A percentile compares a stretch with the other conserved stretches of the same genome.
Conservation (phyloP, 495 filamentous ascomycete species). For the Sporormia fimetaria region DNA sequence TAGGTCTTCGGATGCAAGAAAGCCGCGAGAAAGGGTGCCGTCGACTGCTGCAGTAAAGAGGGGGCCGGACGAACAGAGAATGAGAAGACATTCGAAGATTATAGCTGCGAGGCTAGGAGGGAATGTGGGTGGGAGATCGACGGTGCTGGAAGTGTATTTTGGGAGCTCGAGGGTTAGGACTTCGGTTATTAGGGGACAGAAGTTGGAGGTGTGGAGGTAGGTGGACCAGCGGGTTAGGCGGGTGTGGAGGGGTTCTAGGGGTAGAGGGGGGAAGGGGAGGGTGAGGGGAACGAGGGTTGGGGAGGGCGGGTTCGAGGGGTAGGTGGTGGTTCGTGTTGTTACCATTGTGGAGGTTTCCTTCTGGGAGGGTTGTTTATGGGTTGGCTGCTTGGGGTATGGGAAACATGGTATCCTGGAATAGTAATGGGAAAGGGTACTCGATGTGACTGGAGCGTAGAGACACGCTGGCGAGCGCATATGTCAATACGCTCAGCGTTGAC, state of each 20-base stretch:
- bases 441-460: too few species aligned
- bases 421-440: too few species aligned
- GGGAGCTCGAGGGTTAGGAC: background rate
- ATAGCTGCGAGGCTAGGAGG: conserved; percentile 1
- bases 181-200: background rate
- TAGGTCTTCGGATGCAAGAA: background rate
- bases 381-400: too few species aligned
- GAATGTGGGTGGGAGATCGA: too few species aligned
- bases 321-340: too few species aligned
- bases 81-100: conserved; percentile 12
- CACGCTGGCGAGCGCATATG: too few species aligned
- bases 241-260: background rate
- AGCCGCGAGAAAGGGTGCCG: conserved; percentile 1
- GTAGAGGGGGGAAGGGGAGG: background rate
- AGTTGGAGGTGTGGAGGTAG: background rate
- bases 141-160: conserved; percentile 9
- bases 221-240: background rate
- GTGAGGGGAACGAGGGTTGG: too few species aligned
- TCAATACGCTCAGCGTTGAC: too few species aligned
- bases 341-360: too few species aligned
- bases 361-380: too few species aligned
- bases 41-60: conserved; percentile 10
- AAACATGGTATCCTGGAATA: too few species aligned
- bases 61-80: conserved; percentile 9
- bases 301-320: too few species aligned